A percentile compares a stretch with the other conserved stretches of the same genome.
phyloP scores from a whole-genome alignment of 768 basidiomycete species.

The Pleurotus pulmonarius region DNA sequence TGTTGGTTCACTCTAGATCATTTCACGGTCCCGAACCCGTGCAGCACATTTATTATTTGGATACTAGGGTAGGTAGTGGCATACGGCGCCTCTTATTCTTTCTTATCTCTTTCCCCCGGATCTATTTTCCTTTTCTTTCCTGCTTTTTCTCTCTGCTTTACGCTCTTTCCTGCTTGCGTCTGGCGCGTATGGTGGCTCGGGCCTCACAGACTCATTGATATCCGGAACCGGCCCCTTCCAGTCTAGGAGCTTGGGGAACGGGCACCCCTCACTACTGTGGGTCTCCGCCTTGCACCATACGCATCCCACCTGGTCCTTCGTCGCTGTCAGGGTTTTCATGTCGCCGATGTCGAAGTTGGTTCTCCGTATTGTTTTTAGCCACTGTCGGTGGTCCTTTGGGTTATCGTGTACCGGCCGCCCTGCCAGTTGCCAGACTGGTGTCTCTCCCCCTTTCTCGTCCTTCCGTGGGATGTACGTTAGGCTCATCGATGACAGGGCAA shows the following conservation, averaged over 20 bases:
- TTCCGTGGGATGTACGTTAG: neutral
- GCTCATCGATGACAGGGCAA: neutral
- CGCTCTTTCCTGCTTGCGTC: too few relatives aligned
- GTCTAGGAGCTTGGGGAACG: neutral
- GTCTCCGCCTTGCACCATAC: conserved; percentile 1
- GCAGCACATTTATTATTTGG: too few relatives aligned
- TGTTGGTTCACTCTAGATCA: too few relatives aligned
- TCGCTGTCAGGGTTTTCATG: neutral
- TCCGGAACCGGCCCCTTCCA: neutral
- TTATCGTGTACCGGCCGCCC: neutral
- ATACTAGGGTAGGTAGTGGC: too few relatives aligned
- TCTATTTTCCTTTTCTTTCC: too few relatives aligned
- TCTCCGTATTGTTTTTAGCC: neutral
- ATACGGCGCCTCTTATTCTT: too few relatives aligned
- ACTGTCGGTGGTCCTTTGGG: neutral
- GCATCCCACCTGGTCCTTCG: neutral
- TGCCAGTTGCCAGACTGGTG: neutral
- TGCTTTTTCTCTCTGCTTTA: too few relatives aligned
- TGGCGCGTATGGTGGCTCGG: neutral
- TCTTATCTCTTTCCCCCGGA: too few relatives aligned
- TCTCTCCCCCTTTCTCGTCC: neutral
- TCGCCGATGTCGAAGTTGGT: neutral
- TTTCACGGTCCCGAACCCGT: too few relatives aligned
- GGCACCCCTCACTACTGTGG: neutral
- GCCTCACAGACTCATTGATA: neutral